Conservation (phyloP, 345 rosid species). For the Combretum micranthum region DNA sequence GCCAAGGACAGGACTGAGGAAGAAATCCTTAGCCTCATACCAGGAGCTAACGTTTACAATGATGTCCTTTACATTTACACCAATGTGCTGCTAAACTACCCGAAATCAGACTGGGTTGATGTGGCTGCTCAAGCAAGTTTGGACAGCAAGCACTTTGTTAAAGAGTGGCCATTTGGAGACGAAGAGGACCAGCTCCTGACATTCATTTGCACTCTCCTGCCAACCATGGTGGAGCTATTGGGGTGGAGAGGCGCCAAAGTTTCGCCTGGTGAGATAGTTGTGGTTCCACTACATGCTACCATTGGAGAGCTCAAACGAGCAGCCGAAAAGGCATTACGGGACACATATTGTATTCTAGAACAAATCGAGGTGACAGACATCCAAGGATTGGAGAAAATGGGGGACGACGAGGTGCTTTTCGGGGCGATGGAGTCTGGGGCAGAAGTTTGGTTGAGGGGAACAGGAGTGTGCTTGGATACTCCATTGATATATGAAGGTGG, state of each 20-base stretch:
- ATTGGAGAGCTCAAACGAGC: slow-evolving; percentile 58
- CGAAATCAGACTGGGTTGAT: slow-evolving; percentile 36
- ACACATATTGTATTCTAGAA: slow-evolving; percentile 58
- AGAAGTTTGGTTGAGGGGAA: slow-evolving; percentile 43
- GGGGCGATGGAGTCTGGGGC: slow-evolving; percentile 48
- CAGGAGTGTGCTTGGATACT: slow-evolving; percentile 33
- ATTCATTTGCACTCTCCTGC: slow-evolving; percentile 50
- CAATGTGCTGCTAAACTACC: slow-evolving; percentile 49
- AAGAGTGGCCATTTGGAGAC: slow-evolving; percentile 61
- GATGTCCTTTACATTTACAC: slow-evolving; percentile 48
- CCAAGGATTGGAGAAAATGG: slow-evolving; percentile 32
- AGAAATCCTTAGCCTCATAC: slow-evolving; percentile 18
- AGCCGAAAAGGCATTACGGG: slow-evolving; percentile 48
- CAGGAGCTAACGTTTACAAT: slow-evolving; percentile 43
- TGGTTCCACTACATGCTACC: slow-evolving; percentile 56
- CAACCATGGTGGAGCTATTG: slow-evolving; percentile 23
- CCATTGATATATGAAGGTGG: slow-evolving; percentile 58
- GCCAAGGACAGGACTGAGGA: slow-evolving; percentile 7
- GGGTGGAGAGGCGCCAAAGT: slow-evolving; percentile 14
- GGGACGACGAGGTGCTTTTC: slow-evolving; percentile 37
- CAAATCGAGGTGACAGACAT: slow-evolving; percentile 47
- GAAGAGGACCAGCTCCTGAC: slow-evolving; percentile 36
- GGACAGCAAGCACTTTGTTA: slow-evolving; percentile 68
- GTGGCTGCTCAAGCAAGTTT: slow-evolving; percentile 49
- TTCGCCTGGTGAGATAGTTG: slow-evolving; percentile 53